Base-by-base conservation (phyloP, 108 stramenopile genomes). In the Cyclostephanos tholiformis region DNA sequence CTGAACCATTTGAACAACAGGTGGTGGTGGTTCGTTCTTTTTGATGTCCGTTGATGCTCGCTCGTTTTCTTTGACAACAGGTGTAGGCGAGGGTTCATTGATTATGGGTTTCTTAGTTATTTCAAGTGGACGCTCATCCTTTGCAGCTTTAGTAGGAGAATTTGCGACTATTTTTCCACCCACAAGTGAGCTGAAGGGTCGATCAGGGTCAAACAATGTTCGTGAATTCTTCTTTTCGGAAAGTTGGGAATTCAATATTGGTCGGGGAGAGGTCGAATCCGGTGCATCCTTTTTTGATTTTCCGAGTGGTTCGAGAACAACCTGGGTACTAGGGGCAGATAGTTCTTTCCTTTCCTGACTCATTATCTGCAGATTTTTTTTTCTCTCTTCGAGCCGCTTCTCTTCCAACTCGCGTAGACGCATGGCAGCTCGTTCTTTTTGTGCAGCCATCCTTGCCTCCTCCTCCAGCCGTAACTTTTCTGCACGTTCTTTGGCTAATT, bases 401-500 rank as follows among this genome's bases (percentile, higher is more conserved):
- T 80, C 67, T 38, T 93, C 91, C 41, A 91, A 67, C 50, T 88
- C 93, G 16, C 71, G 67, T 19, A 91, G 65, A 57, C 88, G 83
- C 67, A 79, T 76, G 29, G 56, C 74, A 0, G 84, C 90, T 26
- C 76, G 63, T 46, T 85, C 83, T 25, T 79, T 80, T 63, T 85
- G 87, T 55, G 73, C 77, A 10, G 26, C 35, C 41, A 77, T 72
- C 52, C 90, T 74, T 48, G 71, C 76, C 66, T 82, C 86, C 66
- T 86, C 89, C 67, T 90, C 90, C 6, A 70, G 52, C 30, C 80
- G 82, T 23, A 74, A 39, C 55, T 74, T 69, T 73, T 85, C 84
- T n/a, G 89, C 86, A 3, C 85, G 78, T 69, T 91, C 86, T 61
- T 80, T 86, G 25, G 89, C 89, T 23, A 89, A 55, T 56, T 75